Conservation (phyloP, 148 eudicot genomes). For the Talinum fruticosum region DNA sequence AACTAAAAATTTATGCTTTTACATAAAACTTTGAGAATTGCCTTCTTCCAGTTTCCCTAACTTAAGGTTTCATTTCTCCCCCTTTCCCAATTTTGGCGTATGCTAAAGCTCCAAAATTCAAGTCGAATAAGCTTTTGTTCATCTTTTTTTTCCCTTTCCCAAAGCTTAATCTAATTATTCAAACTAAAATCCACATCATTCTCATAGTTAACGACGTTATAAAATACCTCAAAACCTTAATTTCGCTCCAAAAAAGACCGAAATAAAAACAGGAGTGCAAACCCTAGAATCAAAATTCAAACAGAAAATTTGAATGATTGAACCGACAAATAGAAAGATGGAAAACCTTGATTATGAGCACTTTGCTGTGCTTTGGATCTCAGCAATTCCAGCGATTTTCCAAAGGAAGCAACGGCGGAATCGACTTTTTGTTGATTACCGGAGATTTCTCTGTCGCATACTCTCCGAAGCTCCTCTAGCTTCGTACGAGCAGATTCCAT, state of each 20-base stretch:
- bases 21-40: background rate
- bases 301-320: background rate
- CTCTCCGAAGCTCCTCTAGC: constrained; percentile 46
- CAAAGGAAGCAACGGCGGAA: constrained; percentile 18
- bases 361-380: constrained; percentile 34
- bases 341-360: constrained; percentile 46
- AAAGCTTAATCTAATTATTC: background rate
- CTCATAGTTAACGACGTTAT: background rate
- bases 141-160: too few species aligned
- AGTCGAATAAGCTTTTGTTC: background rate
- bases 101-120: constrained; percentile 3
- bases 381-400: constrained; percentile 38
- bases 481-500: constrained; percentile 30
- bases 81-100: background rate
- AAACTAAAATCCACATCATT: background rate
- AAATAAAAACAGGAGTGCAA: background rate
- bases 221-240: background rate
- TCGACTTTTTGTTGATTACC: constrained; percentile 43
- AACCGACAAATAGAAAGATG: background rate
- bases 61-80: background rate
- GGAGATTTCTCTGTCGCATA: constrained; percentile 53
- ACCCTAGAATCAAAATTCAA: constrained; percentile 7
- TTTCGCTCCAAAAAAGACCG: background rate
- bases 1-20: background rate
- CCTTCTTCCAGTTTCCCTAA: background rate